A percentile compares a stretch with the other conserved stretches of the same genome.
These are phyloP conservation scores for Huntiella decipiens DNA, from an alignment of 2,329 filamentous ascomycete species.

Conservation along the genomic window DNA sequence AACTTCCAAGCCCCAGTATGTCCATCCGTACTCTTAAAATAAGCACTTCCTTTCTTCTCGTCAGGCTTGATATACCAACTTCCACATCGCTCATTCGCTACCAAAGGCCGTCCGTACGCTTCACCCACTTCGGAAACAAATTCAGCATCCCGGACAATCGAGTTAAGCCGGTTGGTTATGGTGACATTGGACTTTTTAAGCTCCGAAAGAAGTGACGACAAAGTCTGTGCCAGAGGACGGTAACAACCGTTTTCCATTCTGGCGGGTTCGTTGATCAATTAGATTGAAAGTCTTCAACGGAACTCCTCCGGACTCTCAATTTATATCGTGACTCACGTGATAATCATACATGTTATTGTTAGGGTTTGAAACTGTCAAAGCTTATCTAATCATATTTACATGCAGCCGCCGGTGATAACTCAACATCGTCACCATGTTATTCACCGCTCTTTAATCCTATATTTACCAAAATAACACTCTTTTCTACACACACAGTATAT, in stretches of 20 bases:
- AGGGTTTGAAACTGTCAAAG: not conserved
- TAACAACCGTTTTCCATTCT: not conserved
- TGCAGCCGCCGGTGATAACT: not conserved
- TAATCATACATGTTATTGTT: too few species aligned
- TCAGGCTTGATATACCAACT: constrained; percentile 73
- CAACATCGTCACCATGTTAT: not conserved
- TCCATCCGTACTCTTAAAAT: constrained; percentile 97
- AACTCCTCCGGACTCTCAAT: too few species aligned
- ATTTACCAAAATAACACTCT: too few species aligned
- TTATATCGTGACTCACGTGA: too few species aligned
- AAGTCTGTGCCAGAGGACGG: constrained; percentile 36
- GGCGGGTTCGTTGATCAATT: not conserved
- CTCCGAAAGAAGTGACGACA: constrained; percentile 50
- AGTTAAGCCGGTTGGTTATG: constrained; percentile 65
- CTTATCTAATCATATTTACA: not conserved
- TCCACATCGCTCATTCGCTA: constrained; percentile 89
- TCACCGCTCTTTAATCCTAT: too few species aligned
- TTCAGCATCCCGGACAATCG: constrained; percentile 54
- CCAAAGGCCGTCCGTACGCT: constrained; percentile 43
- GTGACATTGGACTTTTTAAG: constrained; percentile 48
- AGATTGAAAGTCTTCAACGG: too few species aligned
- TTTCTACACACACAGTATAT: too few species aligned
- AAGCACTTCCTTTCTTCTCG: constrained; percentile 53
- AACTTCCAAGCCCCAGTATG: constrained; percentile 85
- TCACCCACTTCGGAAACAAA: constrained; percentile 49